Conservation (phyloP, 257 asterid genomes). For the Gynochthodes officinalis region DNA sequence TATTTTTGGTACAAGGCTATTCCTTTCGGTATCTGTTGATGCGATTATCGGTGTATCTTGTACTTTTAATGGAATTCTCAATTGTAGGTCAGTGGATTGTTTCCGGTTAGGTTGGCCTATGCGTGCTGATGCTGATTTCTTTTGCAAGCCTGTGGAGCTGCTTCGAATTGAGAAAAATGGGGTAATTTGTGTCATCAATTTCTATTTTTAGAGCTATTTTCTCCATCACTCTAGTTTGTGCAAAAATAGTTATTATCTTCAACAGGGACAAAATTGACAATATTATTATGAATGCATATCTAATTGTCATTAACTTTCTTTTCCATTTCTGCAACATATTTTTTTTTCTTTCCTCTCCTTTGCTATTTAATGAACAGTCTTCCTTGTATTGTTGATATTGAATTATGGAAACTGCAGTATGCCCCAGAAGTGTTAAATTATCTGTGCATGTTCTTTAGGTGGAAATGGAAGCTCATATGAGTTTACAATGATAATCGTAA, state of each 20-base stretch:
- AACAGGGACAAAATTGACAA: neutral
- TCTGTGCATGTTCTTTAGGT: neutral
- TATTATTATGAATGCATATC: no score
- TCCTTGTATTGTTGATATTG: neutral
- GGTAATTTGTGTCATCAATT: slow-evolving; percentile 37
- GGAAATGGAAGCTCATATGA: neutral
- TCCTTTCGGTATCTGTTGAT: slow-evolving; percentile 13
- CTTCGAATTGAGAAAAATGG: slow-evolving; percentile 57
- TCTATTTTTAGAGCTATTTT: neutral
- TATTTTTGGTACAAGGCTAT: slow-evolving; percentile 70
- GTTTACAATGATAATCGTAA: neutral
- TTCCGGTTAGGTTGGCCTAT: slow-evolving; percentile 99
- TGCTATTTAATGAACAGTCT: neutral
- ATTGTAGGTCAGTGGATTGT: slow-evolving; percentile 90
- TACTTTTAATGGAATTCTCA: slow-evolving; percentile 16
- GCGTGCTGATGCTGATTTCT: slow-evolving; percentile 99
- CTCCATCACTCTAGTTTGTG: neutral
- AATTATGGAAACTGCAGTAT: neutral
- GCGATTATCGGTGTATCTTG: neutral
- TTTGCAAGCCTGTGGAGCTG: slow-evolving; percentile 52
- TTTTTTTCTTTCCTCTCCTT: neutral
- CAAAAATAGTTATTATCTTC: neutral
- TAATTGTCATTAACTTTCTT: neutral
- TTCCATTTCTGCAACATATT: no score
- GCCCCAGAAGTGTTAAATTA: neutral